Percentiles rank a stretch among this genome's conserved stretches.
Conservation (phyloP, 2,329 filamentous ascomycete species). For the Colletotrichum plurivorum region DNA sequence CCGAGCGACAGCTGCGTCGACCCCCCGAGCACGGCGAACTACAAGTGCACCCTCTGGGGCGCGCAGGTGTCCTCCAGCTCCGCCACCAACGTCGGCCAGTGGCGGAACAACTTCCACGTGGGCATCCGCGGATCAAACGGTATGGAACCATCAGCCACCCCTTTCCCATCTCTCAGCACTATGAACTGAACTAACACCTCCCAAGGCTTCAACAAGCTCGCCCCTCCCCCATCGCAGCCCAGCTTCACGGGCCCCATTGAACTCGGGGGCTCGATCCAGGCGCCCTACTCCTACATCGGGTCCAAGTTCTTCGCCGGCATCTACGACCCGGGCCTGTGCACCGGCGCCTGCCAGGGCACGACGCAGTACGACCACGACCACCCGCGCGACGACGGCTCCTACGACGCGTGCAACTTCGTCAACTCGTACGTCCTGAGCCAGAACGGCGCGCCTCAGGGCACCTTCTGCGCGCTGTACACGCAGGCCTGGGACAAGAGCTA, state of each 20-base stretch:
- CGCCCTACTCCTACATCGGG: constrained; percentile 23
- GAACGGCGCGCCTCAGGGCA: constrained; percentile 19
- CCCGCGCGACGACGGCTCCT: constrained; percentile 24
- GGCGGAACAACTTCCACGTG: constrained; percentile 38
- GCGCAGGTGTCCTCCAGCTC: neutral
- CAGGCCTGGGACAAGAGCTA: constrained; percentile 23
- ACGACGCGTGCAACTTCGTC: constrained; percentile 37
- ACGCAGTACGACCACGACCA: constrained; percentile 25
- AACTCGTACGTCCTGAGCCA: constrained; percentile 30
- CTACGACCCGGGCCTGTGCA: constrained; percentile 23
- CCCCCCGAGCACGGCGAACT: constrained; percentile 25
- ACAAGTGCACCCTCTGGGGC: constrained; percentile 34
- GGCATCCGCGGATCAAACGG: constrained; percentile 38
- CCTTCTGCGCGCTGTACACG: constrained; percentile 34
- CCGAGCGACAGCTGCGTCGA: constrained; percentile 21
- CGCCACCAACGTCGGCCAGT: constrained; percentile 36
- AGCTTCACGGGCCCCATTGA: neutral
- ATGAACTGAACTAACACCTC: neutral
- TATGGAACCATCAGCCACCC: neutral
- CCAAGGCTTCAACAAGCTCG: constrained; percentile 15
- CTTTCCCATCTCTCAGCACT: neutral
- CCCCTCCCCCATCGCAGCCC: neutral
- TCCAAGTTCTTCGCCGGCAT: constrained; percentile 15
- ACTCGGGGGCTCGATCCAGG: constrained; percentile 23
- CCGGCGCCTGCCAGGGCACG: constrained; percentile 23